A percentile compares a stretch with the other conserved stretches of the same genome.
phyloP scores from a whole-genome alignment of 192 early-diverging fungal species.

The Podila epicladia region DNA sequence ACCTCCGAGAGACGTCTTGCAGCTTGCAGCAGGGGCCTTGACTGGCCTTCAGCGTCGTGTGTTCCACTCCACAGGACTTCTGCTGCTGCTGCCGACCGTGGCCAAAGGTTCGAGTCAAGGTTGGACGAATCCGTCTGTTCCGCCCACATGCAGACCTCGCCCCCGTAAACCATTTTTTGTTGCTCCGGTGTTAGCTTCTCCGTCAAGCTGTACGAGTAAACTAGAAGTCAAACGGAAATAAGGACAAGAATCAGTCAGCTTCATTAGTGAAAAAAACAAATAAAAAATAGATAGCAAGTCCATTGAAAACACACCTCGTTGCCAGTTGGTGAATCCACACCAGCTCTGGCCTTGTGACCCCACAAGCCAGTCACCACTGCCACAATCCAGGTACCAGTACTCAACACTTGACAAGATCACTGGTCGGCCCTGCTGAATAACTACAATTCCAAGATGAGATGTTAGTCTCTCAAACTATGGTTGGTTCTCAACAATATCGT shows the following conservation, averaged over 20 bases:
- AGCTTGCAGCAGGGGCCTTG: constrained; percentile 67
- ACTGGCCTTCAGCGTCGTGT: constrained; percentile 55
- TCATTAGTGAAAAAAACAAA: no score
- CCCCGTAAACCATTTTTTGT: constrained; percentile 49
- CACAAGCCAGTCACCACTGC: constrained; percentile 74
- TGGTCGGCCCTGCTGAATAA: constrained; percentile 70
- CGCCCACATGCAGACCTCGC: constrained; percentile 79
- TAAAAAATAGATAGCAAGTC: background rate
- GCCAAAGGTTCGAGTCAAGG: constrained; percentile 76
- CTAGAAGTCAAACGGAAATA: background rate
- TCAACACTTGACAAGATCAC: constrained; percentile 72
- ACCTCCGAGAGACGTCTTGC: constrained; percentile 72
- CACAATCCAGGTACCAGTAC: constrained; percentile 85
- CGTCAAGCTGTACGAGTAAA: constrained; percentile 36
- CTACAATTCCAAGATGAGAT: constrained; percentile 61
- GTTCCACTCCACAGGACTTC: constrained; percentile 76
- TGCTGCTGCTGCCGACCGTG: constrained; percentile 75
- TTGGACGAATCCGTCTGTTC: constrained; percentile 73
- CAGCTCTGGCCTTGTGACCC: constrained; percentile 38
- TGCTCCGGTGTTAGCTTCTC: constrained; percentile 21
- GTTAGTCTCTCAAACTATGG: background rate
- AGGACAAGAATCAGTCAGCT: background rate
- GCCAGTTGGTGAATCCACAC: constrained; percentile 41
- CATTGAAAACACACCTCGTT: constrained; percentile 16
- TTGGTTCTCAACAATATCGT: no score